A percentile compares a stretch with the other conserved stretches of the same genome.
phyloP scores from a whole-genome alignment of 2,329 filamentous ascomycete genomes.

The Fusarium liriodendri region DNA sequence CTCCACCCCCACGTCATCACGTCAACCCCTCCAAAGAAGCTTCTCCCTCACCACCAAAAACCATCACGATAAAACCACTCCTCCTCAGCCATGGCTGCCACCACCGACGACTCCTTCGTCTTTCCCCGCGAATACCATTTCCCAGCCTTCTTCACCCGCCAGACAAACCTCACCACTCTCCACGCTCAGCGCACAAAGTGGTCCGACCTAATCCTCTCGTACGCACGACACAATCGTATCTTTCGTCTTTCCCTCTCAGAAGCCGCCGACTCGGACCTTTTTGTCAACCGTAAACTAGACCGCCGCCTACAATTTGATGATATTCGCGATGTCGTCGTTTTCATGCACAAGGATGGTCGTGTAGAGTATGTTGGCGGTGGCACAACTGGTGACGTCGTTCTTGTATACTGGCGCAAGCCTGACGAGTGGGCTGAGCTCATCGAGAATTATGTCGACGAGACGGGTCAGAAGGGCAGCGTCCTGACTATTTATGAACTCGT shows the following conservation, averaged over 20 bases:
- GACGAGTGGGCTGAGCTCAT: constrained; percentile 91
- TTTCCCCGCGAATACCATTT: constrained; percentile 78
- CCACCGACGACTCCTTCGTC: constrained; percentile 52
- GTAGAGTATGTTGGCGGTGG: constrained; percentile 71
- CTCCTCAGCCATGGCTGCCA: constrained; percentile 20
- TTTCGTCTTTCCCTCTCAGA: constrained; percentile 77
- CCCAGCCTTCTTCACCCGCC: constrained; percentile 87
- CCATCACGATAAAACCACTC: constrained; percentile 11
- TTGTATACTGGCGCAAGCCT: constrained; percentile 86
- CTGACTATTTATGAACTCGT: constrained; percentile 92
- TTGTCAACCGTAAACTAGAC: constrained; percentile 66
- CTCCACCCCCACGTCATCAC: constrained; percentile 32
- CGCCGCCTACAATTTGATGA: constrained; percentile 63
- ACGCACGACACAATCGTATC: constrained; percentile 81
- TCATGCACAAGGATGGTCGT: constrained; percentile 68
- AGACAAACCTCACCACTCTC: constrained; percentile 78
- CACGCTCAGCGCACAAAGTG: constrained; percentile 85
- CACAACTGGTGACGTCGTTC: constrained; percentile 63
- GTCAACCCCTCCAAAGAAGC: constrained; percentile 7
- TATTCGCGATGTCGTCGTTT: constrained; percentile 68
- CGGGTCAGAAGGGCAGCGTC: constrained; percentile 88
- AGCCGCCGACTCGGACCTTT: constrained; percentile 65
- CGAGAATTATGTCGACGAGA: constrained; percentile 85
- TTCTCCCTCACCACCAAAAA: constrained; percentile 17
- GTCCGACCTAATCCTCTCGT: constrained; percentile 85